Evolutionary conservation across 2,329 filamentous ascomycete genomes (phyloP), one percentile per base, ranked within the genome.

Genomic region (Cadophora malorum): DNA sequence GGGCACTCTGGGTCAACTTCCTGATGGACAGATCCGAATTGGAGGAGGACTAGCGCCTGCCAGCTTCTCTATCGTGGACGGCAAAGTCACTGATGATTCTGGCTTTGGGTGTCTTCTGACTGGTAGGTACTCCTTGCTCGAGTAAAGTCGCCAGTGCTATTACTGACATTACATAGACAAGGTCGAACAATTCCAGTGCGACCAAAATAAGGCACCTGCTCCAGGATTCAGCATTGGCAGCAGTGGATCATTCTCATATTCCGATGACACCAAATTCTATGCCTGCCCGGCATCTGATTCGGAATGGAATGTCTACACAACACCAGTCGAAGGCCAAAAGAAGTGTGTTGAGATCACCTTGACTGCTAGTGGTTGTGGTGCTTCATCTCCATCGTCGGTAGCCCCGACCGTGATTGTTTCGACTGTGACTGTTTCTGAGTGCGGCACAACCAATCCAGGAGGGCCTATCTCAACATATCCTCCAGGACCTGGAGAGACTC

Each of bases 61-160:
- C 16, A 80, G 82, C 9, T 91, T 86, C 76, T 88, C 83, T 67
- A 82, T 90, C 72, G 80, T 83, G 70, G 82, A 82, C 63, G 83
- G 85, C 55, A 80, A 77, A 25, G 82, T 91, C 69, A 85, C 81
- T 21, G 89, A 91, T 75, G 76, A 79, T 59, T 81, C 81, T 59
- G 84, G 84, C 55, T 82, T 86, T 67, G 88, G 88, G 23, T 91
- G 89, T 74, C 88, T 89, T 78, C 79, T 90, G 74, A 90, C 88
- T 70, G 81, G 84, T 87, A 58, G 63, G 64, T 64, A n/a, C 21
- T n/a, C n/a, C 14, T 35, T 31, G 16, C n/a, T 31, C 4, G 12
- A 58, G 31, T 1, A 35, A 47, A n/a, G 41, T 12, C 35, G 16
- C 41, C 41, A 45, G 41, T 38, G 35, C 35, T 7, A 38, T 56